Evolutionary conservation across 1,139 yeast species (phyloP).

Genomic region (Yamadazyma atlantica): DNA sequence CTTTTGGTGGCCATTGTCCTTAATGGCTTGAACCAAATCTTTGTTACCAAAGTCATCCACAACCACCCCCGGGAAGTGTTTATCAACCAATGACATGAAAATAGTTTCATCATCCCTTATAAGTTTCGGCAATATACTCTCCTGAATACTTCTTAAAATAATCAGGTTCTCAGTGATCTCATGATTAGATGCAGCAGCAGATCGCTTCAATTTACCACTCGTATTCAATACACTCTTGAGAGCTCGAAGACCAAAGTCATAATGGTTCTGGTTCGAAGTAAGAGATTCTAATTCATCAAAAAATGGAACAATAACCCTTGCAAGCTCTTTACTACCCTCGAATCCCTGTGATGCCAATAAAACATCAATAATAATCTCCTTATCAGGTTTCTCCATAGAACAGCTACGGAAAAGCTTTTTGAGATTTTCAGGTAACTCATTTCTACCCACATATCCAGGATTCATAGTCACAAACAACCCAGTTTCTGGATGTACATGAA

Average conservation of each 20-base stretch:
- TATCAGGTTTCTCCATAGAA: constrained; percentile 75
- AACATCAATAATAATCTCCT: constrained; percentile 66
- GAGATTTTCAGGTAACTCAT: constrained; percentile 81
- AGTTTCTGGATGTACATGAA: constrained; percentile 49
- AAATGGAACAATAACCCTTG: constrained; percentile 55
- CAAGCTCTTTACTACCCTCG: constrained; percentile 42
- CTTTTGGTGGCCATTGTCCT: constrained; percentile 11
- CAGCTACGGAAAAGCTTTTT: constrained; percentile 76
- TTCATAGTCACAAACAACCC: constrained; percentile 91
- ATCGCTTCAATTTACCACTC: constrained; percentile 54
- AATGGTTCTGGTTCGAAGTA: constrained; percentile 64
- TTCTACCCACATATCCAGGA: constrained; percentile 85
- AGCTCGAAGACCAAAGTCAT: constrained; percentile 88
- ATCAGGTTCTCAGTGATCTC: constrained; percentile 34
- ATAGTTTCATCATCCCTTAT: constrained; percentile 47
- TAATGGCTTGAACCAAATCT: constrained; percentile 15
- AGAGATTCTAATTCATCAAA: constrained; percentile 41
- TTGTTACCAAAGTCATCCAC: constrained; percentile 14
- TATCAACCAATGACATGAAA: constrained; percentile 30
- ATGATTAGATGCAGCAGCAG: neutral
- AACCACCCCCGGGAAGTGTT: constrained; percentile 25
- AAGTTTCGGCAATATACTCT: constrained; percentile 67
- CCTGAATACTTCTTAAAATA: constrained; percentile 54
- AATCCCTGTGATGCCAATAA: constrained; percentile 76
- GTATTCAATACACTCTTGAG: constrained; percentile 62